These are phyloP conservation scores for Myxozyma monticola DNA, from an alignment of 805 yeast species.

Conservation along the genomic window DNA sequence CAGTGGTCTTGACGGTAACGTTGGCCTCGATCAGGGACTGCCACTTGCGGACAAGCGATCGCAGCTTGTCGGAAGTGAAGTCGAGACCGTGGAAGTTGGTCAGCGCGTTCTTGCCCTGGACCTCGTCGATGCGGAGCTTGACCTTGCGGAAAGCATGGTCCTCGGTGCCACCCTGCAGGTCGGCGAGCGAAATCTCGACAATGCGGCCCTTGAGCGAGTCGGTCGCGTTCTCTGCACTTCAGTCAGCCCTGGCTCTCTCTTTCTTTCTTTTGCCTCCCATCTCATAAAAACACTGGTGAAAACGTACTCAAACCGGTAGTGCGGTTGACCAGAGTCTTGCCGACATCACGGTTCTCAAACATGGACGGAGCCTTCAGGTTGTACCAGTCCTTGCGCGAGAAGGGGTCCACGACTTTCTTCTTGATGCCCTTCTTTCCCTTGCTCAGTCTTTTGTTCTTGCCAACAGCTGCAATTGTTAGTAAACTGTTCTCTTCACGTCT, in stretches of 20 bases:
- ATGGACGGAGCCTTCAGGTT: slow-evolving; percentile 78
- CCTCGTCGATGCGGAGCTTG: slow-evolving; percentile 97
- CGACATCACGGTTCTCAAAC: slow-evolving; percentile 97
- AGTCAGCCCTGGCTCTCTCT: too few relatives aligned
- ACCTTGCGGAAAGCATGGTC: slow-evolving; percentile 98
- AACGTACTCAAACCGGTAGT: slow-evolving; percentile 96
- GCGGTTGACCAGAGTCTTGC: slow-evolving; percentile 97
- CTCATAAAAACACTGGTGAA: too few relatives aligned
- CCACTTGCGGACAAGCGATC: slow-evolving; percentile 98
- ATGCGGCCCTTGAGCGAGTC: slow-evolving; percentile 98
- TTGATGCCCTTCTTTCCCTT: slow-evolving; percentile 96
- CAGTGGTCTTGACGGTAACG: slow-evolving; percentile 97
- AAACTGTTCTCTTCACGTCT: too few relatives aligned
- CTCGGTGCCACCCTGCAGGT: slow-evolving; percentile 91
- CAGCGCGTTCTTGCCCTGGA: slow-evolving; percentile 96
- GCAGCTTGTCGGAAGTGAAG: slow-evolving; percentile 96
- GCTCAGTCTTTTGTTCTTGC: slow-evolving; percentile 80
- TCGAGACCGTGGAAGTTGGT: slow-evolving; percentile 99
- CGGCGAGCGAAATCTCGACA: slow-evolving; percentile 93
- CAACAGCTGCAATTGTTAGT: slow-evolving; percentile 74
- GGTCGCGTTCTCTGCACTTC: slow-evolving; percentile 95
- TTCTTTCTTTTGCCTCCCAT: too few relatives aligned
- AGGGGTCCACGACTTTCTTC: slow-evolving; percentile 99
- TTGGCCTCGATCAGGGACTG: slow-evolving; percentile 97
- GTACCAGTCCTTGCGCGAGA: slow-evolving; percentile 96